These are phyloP conservation scores for Setaria viridis DNA, from an alignment of 202 grass and related monocot genomes.

Conservation along the genomic window DNA sequence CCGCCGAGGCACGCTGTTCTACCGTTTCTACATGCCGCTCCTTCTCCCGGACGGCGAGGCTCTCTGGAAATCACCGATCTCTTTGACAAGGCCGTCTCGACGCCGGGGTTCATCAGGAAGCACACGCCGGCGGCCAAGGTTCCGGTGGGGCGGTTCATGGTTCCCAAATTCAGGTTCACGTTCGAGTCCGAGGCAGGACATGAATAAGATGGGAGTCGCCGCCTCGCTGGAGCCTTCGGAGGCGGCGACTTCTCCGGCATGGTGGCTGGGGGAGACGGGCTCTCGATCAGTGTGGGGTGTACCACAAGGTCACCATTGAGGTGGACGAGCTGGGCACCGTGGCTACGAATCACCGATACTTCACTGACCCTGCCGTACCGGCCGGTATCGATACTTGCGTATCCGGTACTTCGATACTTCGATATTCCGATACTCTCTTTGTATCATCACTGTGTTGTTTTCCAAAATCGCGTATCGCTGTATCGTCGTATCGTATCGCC, in stretches of 20 bases:
- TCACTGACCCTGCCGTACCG: no score
- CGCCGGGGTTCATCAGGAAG: not conserved
- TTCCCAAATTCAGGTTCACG: no score
- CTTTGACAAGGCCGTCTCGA: conserved; percentile 27
- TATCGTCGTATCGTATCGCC: no score
- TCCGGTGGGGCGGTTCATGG: no score
- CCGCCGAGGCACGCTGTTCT: not conserved
- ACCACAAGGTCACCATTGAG: conserved; percentile 51
- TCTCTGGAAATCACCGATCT: not conserved
- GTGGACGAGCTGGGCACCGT: conserved; percentile 51
- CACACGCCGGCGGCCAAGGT: no score
- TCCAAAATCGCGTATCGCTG: no score
- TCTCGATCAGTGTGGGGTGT: not conserved
- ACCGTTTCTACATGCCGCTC: conserved; percentile 41
- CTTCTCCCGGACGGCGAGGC: conserved; percentile 13
- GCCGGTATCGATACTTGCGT: no score
- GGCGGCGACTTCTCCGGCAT: conserved; percentile 41
- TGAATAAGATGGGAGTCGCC: conserved; percentile 26
- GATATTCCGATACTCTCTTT: no score
- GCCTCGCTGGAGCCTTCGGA: conserved; percentile 11
- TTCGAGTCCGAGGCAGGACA: no score
- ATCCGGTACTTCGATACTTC: no score
- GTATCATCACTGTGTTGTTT: no score
- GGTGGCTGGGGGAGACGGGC: conserved; percentile 29
- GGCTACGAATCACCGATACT: not conserved